Conservation (phyloP, 495 filamentous ascomycete genomes). For the Xylaria castorea region DNA sequence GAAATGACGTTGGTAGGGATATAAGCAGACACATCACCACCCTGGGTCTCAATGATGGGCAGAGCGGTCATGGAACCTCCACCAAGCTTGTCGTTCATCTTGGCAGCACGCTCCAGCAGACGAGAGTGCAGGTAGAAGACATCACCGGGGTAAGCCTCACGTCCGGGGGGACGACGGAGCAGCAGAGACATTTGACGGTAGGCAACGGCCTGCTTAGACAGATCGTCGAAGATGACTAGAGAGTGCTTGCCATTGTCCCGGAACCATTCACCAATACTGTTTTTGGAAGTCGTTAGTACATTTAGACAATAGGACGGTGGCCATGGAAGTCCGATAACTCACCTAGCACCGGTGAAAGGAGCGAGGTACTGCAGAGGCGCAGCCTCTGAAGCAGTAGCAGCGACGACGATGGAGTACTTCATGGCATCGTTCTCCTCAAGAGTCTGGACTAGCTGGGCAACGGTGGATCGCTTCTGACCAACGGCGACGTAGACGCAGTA, state of each 20-base stretch:
- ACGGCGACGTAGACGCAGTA: constrained; percentile 99
- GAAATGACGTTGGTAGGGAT: constrained; percentile 99
- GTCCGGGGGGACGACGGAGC: constrained; percentile 97
- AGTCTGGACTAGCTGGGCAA: constrained; percentile 98
- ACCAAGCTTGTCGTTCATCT: constrained; percentile 97
- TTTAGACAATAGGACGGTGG: no score
- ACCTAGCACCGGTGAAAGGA: constrained; percentile 88
- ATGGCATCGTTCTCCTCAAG: constrained; percentile 99
- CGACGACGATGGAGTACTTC: constrained; percentile 97
- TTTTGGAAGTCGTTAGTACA: no score
- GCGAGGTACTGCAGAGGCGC: constrained; percentile 93
- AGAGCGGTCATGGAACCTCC: constrained; percentile 97
- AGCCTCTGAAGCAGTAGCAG: constrained; percentile 97
- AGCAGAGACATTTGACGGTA: constrained; percentile 99
- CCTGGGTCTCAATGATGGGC: constrained; percentile 99
- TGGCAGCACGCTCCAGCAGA: constrained; percentile 98
- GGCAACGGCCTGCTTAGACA: constrained; percentile 98
- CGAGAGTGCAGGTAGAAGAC: constrained; percentile 99
- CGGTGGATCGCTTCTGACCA: constrained; percentile 99
- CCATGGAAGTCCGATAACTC: no score
- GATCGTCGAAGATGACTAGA: constrained; percentile 93
- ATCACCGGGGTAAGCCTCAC: constrained; percentile 99
- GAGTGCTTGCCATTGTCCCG: constrained; percentile 92
- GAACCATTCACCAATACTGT: constrained; percentile 84
- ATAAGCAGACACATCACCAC: constrained; percentile 99